Percentiles rank a stretch among this genome's conserved stretches.
These are phyloP conservation scores for Pseudonitzschia delicatissima DNA, from an alignment of 108 stramenopile genomes.

Conservation along the genomic window DNA sequence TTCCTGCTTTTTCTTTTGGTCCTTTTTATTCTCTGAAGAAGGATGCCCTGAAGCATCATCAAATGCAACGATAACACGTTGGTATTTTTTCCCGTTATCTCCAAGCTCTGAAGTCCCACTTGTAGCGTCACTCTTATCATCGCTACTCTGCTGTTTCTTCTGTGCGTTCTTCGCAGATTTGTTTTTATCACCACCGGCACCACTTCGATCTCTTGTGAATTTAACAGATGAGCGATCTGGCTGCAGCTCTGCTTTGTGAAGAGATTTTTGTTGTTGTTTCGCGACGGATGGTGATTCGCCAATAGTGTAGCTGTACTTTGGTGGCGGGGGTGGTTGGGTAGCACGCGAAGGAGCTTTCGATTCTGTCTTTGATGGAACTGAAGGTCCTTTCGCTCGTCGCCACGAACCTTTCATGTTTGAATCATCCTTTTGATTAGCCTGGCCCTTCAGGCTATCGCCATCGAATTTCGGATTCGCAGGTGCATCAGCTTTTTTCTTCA, in stretches of 20 bases:
- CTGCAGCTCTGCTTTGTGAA: constrained; percentile 21
- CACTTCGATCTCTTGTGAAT: not conserved
- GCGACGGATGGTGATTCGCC: constrained; percentile 7
- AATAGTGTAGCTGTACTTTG: constrained; percentile 17
- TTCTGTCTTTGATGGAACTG: not conserved
- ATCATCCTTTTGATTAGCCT: not conserved
- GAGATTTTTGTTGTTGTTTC: not conserved
- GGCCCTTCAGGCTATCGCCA: not conserved
- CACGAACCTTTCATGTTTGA: not conserved
- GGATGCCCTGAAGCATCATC: constrained; percentile 3
- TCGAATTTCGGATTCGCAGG: not conserved
- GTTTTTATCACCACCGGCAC: not conserved
- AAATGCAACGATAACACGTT: not conserved
- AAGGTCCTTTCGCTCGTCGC: not conserved
- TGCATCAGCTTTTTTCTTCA: constrained; percentile 1
- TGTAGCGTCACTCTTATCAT: not conserved
- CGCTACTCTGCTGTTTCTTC: not conserved
- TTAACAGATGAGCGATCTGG: constrained; percentile 14
- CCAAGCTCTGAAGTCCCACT: not conserved
- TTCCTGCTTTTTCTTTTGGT: constrained; percentile 4
- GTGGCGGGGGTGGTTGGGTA: not conserved
- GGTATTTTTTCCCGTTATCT: not conserved
- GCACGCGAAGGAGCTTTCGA: not conserved
- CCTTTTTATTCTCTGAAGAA: not conserved
- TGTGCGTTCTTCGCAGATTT: not conserved